phyloP scores from a whole-genome alignment of 306 rosid species.

The Vigna nakashimae region DNA sequence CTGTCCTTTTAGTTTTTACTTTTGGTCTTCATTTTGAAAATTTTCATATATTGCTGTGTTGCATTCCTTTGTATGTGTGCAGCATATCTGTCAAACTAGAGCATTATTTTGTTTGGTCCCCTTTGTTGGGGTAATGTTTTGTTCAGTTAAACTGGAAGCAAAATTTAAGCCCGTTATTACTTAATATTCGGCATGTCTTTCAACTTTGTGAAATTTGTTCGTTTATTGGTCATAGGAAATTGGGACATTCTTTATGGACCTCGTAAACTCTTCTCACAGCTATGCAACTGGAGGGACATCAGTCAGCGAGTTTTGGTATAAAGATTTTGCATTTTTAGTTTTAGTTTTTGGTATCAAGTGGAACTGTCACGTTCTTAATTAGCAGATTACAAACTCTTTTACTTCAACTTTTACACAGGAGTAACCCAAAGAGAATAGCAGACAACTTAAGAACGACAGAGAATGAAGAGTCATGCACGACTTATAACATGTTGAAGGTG shows the following conservation, averaged over 20 bases:
- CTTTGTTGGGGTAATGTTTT: constrained; percentile 19
- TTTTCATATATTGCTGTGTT: not conserved
- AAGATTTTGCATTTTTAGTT: constrained; percentile 35
- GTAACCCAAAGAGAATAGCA: constrained; percentile 75
- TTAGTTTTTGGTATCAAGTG: constrained; percentile 32
- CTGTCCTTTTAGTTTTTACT: not conserved
- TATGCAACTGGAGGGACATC: constrained; percentile 99
- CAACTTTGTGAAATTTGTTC: constrained; percentile 28
- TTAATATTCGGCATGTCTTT: constrained; percentile 21
- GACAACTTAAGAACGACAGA: constrained; percentile 59
- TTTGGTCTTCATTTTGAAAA: not conserved
- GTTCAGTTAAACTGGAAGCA: constrained; percentile 5
- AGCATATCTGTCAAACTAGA: not conserved
- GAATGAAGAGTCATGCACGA: constrained; percentile 89
- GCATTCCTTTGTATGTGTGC: not conserved
- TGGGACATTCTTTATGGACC: constrained; percentile 82
- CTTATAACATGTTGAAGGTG: constrained; percentile 97
- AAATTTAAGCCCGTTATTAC: constrained; percentile 5
- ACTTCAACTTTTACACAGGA: constrained; percentile 52
- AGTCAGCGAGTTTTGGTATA: constrained; percentile 79
- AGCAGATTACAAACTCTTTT: constrained; percentile 20
- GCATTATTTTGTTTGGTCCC: not conserved
- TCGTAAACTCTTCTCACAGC: constrained; percentile 87
- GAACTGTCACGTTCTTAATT: constrained; percentile 20
- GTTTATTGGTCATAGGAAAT: constrained; percentile 63